Base-by-base conservation (phyloP, 2,329 filamentous ascomycete species). In the Hypoxylon sp. region DNA sequence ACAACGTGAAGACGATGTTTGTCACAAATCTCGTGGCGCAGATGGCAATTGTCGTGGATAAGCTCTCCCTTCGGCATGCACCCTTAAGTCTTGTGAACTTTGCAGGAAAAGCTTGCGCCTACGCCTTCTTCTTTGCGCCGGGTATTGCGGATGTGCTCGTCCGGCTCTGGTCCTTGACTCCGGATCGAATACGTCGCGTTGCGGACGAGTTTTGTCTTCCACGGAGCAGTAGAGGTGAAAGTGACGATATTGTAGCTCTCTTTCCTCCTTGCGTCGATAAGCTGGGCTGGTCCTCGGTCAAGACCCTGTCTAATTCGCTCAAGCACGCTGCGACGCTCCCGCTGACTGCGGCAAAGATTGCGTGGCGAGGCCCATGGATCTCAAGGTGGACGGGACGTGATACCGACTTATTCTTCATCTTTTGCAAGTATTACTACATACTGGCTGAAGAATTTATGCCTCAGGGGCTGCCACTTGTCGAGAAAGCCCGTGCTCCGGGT, bases 101-200 rank as follows among this genome's bases (percentile, higher is more conserved):
- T 77, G 93, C 93, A 59, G 94, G 93, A 66, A 97, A 96, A 80
- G 93, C 93, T 3, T 95, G 92, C 75, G 94, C 94, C 1, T 97
- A 97, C 79, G 94, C 93, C 31, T 97, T 97, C 80, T 96, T 95
- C 81, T 98, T 97, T 75, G 94, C 93, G 29, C 93, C 93, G 0
- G 93, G 93, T 3, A 88, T 97, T 60, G 92, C 93, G 6, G 93
- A 97, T 75, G 88, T 97, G 55, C 84, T 97, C 53, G 88, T 95
- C 27, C 89, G 93, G 15, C 82, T 97, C 4, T 97, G 94, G 94
- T 89, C 88, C 39, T 84, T 93, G 19, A 88, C 89, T 2, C 82
- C 90, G 2, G 89, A 90, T 63, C 82, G 89, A 46, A 85, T 97
- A 75, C 88, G 92, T 69, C 89, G 93, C 24, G 87, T 93, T 1